These are phyloP conservation scores for Xerocomellus intermedius DNA, from an alignment of 768 basidiomycete species.

Conservation along the genomic window DNA sequence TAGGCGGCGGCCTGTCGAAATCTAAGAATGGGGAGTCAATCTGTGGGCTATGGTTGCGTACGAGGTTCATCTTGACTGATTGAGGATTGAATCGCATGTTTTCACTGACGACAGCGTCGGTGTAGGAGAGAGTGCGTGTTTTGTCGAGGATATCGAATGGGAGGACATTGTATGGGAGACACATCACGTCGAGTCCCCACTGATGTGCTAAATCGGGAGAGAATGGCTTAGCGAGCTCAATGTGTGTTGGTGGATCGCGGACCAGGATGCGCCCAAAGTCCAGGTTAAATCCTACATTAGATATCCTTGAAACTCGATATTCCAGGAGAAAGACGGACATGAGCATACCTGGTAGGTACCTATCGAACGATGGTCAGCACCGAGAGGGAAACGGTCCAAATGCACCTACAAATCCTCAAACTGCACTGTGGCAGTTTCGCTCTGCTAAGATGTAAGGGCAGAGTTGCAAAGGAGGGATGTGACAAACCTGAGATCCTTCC, in stretches of 20 bases:
- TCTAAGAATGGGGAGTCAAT: conserved; percentile 5
- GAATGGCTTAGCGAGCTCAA: conserved; percentile 43
- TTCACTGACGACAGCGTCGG: conserved; percentile 37
- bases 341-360: conserved; percentile 31
- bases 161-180: conserved; percentile 54
- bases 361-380: conserved; percentile 17
- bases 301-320: background rate
- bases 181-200: conserved; percentile 48
- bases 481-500: conserved; percentile 25
- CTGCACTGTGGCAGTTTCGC: conserved; percentile 31
- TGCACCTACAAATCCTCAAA: conserved; percentile 48
- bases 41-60: conserved; percentile 27
- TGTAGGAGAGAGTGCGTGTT: conserved; percentile 34
- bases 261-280: conserved; percentile 45
- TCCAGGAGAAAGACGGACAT: background rate
- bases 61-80: conserved; percentile 46
- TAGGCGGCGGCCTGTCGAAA: conserved; percentile 51
- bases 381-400: background rate
- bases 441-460: conserved; percentile 25
- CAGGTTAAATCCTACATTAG: conserved; percentile 16
- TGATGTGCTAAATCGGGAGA: conserved; percentile 46
- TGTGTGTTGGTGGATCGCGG: conserved; percentile 26
- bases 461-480: background rate
- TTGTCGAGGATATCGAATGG: conserved; percentile 51
- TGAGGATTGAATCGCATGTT: conserved; percentile 42